phyloP scores from a whole-genome alignment of 2,329 filamentous ascomycete genomes.

The Talaromyces marneffei region DNA sequence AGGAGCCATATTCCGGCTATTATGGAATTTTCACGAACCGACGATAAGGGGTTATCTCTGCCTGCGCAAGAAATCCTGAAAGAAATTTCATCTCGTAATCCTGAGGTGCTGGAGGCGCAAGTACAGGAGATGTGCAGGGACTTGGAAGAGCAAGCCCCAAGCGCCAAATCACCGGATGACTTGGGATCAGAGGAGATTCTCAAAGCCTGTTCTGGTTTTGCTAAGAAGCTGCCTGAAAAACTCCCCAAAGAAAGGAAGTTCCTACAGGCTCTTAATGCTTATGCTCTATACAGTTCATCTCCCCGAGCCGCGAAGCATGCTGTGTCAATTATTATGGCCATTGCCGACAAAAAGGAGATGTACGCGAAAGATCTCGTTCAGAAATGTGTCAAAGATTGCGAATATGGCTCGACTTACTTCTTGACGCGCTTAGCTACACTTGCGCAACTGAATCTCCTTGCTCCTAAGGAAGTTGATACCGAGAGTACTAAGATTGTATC shows the following conservation, averaged over 20 bases:
- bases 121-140: conserved; percentile 86
- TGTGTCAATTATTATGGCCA: conserved; percentile 78
- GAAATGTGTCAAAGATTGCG: conserved; percentile 67
- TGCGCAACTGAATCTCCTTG: conserved; percentile 67
- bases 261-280: conserved; percentile 71
- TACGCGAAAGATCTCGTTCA: conserved; percentile 77
- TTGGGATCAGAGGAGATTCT: conserved; percentile 76
- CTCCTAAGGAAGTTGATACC: conserved; percentile 66
- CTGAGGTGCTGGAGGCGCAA: conserved; percentile 86
- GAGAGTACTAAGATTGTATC: conserved; percentile 71
- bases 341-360: conserved; percentile 71
- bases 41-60: conserved; percentile 69
- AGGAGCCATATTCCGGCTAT: conserved; percentile 87
- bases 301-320: conserved; percentile 87
- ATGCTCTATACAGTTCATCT: conserved; percentile 75
- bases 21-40: conserved; percentile 77
- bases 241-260: conserved; percentile 78
- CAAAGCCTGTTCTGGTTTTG: conserved; percentile 89
- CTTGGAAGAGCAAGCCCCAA: conserved; percentile 73
- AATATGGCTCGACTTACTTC: conserved; percentile 67
- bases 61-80: conserved; percentile 85
- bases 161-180: conserved; percentile 61
- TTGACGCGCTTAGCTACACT: conserved; percentile 52
- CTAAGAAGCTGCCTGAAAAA: conserved; percentile 76
- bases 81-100: conserved; percentile 83